phyloP scores from a whole-genome alignment of 2,329 filamentous ascomycete species.

The Penicillium sp. region DNA sequence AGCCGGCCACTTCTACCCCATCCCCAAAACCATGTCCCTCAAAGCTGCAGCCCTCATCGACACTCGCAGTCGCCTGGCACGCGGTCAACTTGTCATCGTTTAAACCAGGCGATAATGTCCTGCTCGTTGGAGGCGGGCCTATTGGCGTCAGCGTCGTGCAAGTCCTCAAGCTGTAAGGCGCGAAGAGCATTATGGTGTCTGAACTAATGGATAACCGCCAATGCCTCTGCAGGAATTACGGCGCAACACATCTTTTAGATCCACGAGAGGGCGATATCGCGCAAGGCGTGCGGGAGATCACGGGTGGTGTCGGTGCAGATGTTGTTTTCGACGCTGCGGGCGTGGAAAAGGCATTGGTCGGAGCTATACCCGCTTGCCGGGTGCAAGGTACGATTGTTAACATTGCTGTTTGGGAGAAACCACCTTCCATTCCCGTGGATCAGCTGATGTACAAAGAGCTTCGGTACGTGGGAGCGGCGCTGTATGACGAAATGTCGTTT shows the following conservation, averaged over 20 bases:
- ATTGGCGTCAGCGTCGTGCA: constrained; percentile 63
- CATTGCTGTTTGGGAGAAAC: constrained; percentile 64
- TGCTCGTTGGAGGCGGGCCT: constrained; percentile 63
- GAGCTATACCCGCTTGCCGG: constrained; percentile 51
- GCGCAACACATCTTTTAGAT: constrained; percentile 57
- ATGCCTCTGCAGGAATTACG: constrained; percentile 54
- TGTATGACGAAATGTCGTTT: constrained; percentile 57
- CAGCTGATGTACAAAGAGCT: constrained; percentile 56
- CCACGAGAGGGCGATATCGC: constrained; percentile 51
- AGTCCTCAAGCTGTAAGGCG: constrained; percentile 56
- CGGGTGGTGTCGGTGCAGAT: constrained; percentile 51
- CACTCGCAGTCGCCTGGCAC: constrained; percentile 65
- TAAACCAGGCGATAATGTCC: constrained; percentile 46
- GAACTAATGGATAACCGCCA: constrained; percentile 56
- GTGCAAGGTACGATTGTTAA: constrained; percentile 61
- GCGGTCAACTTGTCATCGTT: constrained; percentile 55
- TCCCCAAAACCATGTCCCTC: constrained; percentile 21
- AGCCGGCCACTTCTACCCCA: constrained; percentile 24
- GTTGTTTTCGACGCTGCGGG: constrained; percentile 65
- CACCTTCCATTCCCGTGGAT: constrained; percentile 55
- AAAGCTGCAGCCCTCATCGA: constrained; percentile 56
- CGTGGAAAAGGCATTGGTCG: constrained; percentile 51
- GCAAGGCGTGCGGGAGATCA: constrained; percentile 48
- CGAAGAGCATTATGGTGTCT: constrained; percentile 57
- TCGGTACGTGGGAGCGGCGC: constrained; percentile 49